Base-by-base conservation (phyloP, 2,329 filamentous ascomycete genomes). In the Calonectria ilicicola region DNA sequence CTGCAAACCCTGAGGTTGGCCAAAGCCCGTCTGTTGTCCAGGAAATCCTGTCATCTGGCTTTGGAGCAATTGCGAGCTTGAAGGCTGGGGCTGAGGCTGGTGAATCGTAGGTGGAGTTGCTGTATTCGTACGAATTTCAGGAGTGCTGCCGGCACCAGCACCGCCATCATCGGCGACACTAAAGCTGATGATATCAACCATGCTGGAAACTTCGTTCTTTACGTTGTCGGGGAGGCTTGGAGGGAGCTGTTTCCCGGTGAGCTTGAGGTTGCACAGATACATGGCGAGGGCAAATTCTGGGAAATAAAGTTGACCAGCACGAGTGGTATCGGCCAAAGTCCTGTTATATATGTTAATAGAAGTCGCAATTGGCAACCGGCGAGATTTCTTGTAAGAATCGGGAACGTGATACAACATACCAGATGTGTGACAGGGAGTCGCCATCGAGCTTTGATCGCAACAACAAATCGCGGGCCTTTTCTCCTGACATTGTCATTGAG, bases 181-280 rank as follows among this genome's bases (percentile, higher is more conserved):
- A 82, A 99, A 99, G 72, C 95, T 98, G 81, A 99, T 99, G 69
- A 99, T 99, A 82, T 99, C 97, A 47, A 99, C 97, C 96, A 99
- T 98, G 85, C 97, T 98, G 4, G 96, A 98, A 21, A 99, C 97
- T 84, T 99, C 97, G 80, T 99, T 99, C 86, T 92, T 94, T 76
- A 99, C 93, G 72, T 91, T 93, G 38, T 98, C 95, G 0, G 97
- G 97, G 12, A 99, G 88, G 7, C 82, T 84, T 2, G 88, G 81
- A 0, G 97, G 97, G 27, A 99, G 85, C 0, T 92, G 88, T 84
- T 98, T 98, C 72, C 95, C 95, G 0, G 95, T 97, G 71, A 98
- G 88, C 83, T 93, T 97, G 77, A 99, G 82, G 81, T 98, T 99
- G 88, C 97, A 99, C 38, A 99, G 91, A 80, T 99, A 99, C 97